These are phyloP conservation scores for Leccinum laetum DNA, from an alignment of 1,284 basidiomycete species.

Conservation along the genomic window DNA sequence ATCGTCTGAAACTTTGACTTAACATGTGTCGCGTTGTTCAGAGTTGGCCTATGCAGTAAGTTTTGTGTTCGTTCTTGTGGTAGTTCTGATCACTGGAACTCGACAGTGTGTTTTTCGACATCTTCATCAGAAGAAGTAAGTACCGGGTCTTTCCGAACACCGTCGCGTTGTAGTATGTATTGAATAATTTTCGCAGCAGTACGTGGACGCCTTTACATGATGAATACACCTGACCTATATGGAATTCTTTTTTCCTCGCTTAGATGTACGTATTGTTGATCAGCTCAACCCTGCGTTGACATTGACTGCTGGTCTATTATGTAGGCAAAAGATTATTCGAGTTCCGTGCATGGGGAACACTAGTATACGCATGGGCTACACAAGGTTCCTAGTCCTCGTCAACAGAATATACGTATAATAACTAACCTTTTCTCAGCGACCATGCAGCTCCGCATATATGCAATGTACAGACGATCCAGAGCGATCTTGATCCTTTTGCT, in stretches of 20 bases:
- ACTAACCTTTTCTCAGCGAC: slow-evolving; percentile 20
- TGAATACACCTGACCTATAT: background rate
- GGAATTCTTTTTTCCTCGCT: background rate
- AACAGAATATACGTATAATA: background rate
- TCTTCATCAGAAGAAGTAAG: slow-evolving; percentile 23
- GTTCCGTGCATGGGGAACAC: slow-evolving; percentile 34
- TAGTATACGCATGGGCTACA: slow-evolving; percentile 33
- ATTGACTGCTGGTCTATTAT: background rate
- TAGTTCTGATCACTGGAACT: background rate
- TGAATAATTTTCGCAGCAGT: slow-evolving; percentile 23
- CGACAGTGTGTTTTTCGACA: slow-evolving; percentile 24
- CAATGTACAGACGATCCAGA: slow-evolving; percentile 29
- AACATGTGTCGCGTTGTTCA: slow-evolving; percentile 1
- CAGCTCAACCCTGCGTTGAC: background rate
- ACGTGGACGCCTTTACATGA: slow-evolving; percentile 7
- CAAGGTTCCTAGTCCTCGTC: slow-evolving; percentile 22
- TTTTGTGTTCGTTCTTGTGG: background rate
- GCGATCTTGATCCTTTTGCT: slow-evolving; percentile 21
- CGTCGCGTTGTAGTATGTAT: background rate
- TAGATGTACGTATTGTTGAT: slow-evolving; percentile 22
- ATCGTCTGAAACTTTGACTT: background rate
- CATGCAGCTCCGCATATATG: slow-evolving; percentile 35
- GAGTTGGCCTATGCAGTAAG: slow-evolving; percentile 23
- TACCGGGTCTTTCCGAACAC: background rate
- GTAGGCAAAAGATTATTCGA: slow-evolving; percentile 29